Evolutionary conservation across 768 basidiomycete species (phyloP).

Genomic region (Hygrophorus pudorinus): DNA sequence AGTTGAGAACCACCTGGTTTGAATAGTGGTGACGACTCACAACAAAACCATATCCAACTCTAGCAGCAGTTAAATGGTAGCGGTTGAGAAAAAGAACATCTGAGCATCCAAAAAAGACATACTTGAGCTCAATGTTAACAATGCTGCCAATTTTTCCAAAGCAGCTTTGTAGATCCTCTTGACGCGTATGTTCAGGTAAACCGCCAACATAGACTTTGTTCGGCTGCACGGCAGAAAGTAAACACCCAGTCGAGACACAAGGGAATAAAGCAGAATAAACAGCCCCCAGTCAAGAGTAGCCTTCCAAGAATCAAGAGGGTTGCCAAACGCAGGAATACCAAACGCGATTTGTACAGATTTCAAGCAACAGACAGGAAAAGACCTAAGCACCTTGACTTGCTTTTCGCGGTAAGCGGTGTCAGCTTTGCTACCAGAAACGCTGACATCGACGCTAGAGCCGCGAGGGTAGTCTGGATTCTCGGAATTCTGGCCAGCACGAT

Average conservation of each 20-base stretch:
- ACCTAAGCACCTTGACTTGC: conserved; percentile 85
- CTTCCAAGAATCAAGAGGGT: conserved; percentile 15
- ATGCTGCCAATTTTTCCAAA: conserved; percentile 81
- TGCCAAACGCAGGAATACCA: conserved; percentile 28
- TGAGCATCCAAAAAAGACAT: conserved; percentile 18
- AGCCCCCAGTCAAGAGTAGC: conserved; percentile 25
- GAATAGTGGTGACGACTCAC: conserved; percentile 34
- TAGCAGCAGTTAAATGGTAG: conserved; percentile 18
- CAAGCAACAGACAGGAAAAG: conserved; percentile 28
- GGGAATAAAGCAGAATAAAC: conserved; percentile 39
- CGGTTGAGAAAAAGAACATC: conserved; percentile 9
- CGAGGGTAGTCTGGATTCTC: conserved; percentile 44
- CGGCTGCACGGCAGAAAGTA: conserved; percentile 69
- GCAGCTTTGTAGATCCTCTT: conserved; percentile 78
- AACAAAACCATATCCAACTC: conserved; percentile 85
- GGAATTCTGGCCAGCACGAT: conserved; percentile 32
- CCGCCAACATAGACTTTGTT: conserved; percentile 92
- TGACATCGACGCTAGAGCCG: conserved; percentile 36
- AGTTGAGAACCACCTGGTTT: conserved; percentile 6
- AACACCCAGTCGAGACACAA: conserved; percentile 54
- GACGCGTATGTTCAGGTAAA: conserved; percentile 76
- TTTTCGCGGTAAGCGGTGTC: conserved; percentile 54
- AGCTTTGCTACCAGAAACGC: conserved; percentile 30
- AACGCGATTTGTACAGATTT: conserved; percentile 15
- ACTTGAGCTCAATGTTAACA: conserved; percentile 76